Evolutionary conservation across 2,329 filamentous ascomycete species (phyloP).

Genomic region (Scedosporium aurantiacum): DNA sequence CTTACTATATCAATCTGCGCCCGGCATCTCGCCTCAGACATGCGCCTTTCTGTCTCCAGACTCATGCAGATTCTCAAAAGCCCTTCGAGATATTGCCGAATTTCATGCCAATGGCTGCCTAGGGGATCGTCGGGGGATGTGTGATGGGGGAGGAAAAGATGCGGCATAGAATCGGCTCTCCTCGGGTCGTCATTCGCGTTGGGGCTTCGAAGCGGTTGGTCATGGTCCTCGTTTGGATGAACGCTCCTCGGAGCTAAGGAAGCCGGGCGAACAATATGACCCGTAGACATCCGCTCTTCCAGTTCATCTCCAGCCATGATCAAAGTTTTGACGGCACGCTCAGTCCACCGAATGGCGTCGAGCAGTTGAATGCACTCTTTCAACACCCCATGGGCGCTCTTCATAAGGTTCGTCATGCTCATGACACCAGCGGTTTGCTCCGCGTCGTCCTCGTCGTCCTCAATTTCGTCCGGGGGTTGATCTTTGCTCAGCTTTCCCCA

Average conservation of each 20-base stretch:
- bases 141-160: neutral
- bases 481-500: conserved; percentile 10
- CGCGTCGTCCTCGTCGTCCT: conserved; percentile 11
- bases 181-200: conserved; percentile 3
- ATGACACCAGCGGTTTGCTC: conserved; percentile 20
- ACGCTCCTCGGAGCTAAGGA: conserved; percentile 7
- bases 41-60: conserved; percentile 32
- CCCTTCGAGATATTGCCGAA: conserved; percentile 33
- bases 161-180: neutral
- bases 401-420: conserved; percentile 36
- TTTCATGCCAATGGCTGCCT: conserved; percentile 32
- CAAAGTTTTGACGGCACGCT: conserved; percentile 31
- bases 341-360: conserved; percentile 36
- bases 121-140: neutral
- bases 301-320: conserved; percentile 32
- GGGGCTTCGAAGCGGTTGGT: conserved; percentile 9
- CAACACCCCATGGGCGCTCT: conserved; percentile 31
- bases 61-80: conserved; percentile 30
- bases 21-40: conserved; percentile 33
- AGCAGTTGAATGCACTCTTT: conserved; percentile 33
- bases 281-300: conserved; percentile 18
- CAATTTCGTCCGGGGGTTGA: neutral
- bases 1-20: conserved; percentile 35
- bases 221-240: conserved; percentile 8
- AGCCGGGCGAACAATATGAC: conserved; percentile 12